Evolutionary conservation across 2,329 filamentous ascomycete genomes (phyloP), one percentile per base, ranked within the genome.

Genomic region (Cryoendolithus antarcticus): DNA sequence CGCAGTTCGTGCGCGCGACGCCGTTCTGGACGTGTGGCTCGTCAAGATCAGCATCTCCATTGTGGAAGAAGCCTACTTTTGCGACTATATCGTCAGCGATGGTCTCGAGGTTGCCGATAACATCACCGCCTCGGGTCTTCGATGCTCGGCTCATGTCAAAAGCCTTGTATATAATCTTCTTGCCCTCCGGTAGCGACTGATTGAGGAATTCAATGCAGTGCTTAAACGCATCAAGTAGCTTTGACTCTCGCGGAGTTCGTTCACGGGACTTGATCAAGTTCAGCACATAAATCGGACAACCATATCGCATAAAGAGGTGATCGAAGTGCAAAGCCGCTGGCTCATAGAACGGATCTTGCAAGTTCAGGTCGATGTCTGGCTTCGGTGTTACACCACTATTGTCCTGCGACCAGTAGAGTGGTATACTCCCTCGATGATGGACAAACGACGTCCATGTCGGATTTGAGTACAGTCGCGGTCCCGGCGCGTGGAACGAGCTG

Each of bases 61-160:
- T 96, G 43, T 86, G 86, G 59, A 98, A 98, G 63, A 98, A 94
- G 1, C 88, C 85, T 0, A 89, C 98, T 15, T 77, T 80, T 1
- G 74, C 74, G 33, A 98, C 70, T 1, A 96, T 85, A 19, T 86
- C 81, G 54, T 93, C 85, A 1, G 86, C 88, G 49, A 96, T 94
- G 39, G 72, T 71, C 59, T 98, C 91, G 3, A 98, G 71, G 1
- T 83, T 93, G 15, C 81, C 81, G 50, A 98, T 96, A 2, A 98
- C 91, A 63, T 98, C 88, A 53, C 93, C 83, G 41, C 91, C 88
- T 30, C 84, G 80, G 11, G 69, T 80, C 62, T 98, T 98, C 11
- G 89, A 86, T 4, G 91, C 89, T 42, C 91, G 75, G 45, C 88
- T 94, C 91, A 98, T 98, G 58, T 98, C 91, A 77, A 91, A 98